These are phyloP conservation scores for Sporothrix globosa DNA, from an alignment of 2,329 filamentous ascomycete species.

Conservation along the genomic window DNA sequence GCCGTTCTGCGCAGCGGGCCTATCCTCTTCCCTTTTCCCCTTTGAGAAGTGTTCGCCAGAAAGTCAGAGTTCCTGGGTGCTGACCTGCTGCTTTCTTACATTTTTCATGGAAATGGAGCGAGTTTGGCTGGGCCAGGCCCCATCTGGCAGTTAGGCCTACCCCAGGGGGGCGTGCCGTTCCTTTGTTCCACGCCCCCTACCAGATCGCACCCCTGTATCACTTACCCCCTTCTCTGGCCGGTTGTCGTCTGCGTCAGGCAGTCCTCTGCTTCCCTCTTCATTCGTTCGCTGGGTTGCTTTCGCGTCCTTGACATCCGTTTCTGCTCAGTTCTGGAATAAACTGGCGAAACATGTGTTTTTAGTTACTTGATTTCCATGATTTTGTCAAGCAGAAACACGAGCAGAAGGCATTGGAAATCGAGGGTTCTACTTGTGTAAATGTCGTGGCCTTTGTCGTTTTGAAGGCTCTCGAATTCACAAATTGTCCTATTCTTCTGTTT, in stretches of 20 bases:
- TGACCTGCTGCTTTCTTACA: background rate
- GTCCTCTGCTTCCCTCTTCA: background rate
- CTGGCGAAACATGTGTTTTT: background rate
- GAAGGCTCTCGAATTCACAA: no score
- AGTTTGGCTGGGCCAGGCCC: constrained; percentile 22
- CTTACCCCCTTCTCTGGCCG: constrained; percentile 3
- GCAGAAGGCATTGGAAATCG: background rate
- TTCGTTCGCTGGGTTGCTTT: background rate
- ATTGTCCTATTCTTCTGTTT: background rate
- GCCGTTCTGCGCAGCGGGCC: background rate
- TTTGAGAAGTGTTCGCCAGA: constrained; percentile 19
- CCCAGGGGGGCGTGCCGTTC: constrained; percentile 19
- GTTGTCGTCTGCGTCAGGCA: constrained; percentile 3
- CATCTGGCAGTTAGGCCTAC: constrained; percentile 19
- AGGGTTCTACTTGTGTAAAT: no score
- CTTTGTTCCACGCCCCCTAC: background rate
- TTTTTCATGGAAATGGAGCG: background rate
- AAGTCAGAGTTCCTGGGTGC: constrained; percentile 3
- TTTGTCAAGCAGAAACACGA: background rate
- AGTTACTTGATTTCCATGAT: background rate
- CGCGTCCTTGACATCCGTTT: background rate
- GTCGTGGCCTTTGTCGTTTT: no score
- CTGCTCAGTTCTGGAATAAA: constrained; percentile 13
- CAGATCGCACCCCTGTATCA: constrained; percentile 17
- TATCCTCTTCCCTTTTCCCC: constrained; percentile 22